Evolutionary conservation across 805 yeast species (phyloP).

Genomic region (Millerago galiae): DNA sequence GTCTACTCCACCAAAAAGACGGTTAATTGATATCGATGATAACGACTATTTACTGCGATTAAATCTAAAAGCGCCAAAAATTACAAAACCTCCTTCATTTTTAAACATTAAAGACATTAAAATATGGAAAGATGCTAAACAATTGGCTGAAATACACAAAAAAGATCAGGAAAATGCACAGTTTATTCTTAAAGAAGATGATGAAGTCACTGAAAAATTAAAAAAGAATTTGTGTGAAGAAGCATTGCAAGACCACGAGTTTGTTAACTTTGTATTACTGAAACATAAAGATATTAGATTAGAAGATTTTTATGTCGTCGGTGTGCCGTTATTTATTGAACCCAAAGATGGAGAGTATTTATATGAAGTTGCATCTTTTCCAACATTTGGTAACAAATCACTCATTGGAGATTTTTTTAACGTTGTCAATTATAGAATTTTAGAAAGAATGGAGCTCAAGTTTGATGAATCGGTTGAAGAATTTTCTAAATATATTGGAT

Average conservation of each 20-base stretch:
- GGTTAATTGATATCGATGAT: neutral
- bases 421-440: neutral
- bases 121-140: slow-evolving; percentile 1
- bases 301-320: slow-evolving; percentile 8
- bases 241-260: slow-evolving; percentile 4
- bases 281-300: neutral
- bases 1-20: too few relatives aligned
- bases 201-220: neutral
- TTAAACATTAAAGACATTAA: neutral
- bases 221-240: slow-evolving; percentile 1
- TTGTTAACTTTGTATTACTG: slow-evolving; percentile 2
- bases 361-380: slow-evolving; percentile 1
- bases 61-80: neutral
- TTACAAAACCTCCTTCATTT: slow-evolving; percentile 1
- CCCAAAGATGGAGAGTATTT: neutral
- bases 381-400: neutral
- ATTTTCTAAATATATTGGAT: slow-evolving; percentile 8
- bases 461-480: slow-evolving; percentile 1
- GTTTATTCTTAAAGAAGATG: neutral
- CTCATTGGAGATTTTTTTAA: slow-evolving; percentile 10
- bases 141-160: slow-evolving; percentile 3
- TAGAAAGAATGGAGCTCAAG: neutral
- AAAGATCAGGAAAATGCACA: slow-evolving; percentile 5
- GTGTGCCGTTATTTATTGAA: slow-evolving; percentile 5
- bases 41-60: neutral